A percentile compares a stretch with the other conserved stretches of the same genome.
Conservation (phyloP, 768 basidiomycete species). For the Calocybe gangraenosa region DNA sequence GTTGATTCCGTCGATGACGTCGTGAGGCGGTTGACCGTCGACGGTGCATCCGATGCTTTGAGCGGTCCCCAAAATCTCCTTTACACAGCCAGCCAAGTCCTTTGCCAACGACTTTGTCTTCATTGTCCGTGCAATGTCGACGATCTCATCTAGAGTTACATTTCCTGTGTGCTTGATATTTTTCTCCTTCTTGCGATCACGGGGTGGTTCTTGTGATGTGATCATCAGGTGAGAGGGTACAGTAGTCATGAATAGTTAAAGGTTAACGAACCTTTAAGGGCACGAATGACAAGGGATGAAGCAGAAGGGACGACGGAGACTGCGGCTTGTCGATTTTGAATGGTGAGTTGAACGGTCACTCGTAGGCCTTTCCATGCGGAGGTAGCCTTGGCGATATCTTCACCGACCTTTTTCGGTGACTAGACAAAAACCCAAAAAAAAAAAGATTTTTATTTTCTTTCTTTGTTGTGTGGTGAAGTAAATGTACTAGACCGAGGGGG, state of each 20-base stretch:
- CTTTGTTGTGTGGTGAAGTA: neutral
- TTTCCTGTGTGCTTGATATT: conserved; percentile 99
- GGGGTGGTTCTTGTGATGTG: conserved; percentile 81
- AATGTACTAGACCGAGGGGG: conserved; percentile 91
- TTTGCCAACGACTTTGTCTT: conserved; percentile 91
- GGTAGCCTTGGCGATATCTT: conserved; percentile 99
- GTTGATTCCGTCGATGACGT: conserved; percentile 85
- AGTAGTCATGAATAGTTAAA: conserved; percentile 1
- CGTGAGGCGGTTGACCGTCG: conserved; percentile 90
- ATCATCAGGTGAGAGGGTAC: neutral
- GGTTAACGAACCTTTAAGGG: conserved; percentile 85
- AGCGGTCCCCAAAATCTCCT: conserved; percentile 98
- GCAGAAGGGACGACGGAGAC: conserved; percentile 97
- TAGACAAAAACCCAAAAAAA: conserved; percentile 29
- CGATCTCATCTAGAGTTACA: conserved; percentile 88
- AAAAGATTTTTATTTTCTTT: too few species aligned
- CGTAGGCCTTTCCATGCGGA: conserved; percentile 99
- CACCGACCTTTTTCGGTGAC: conserved; percentile 99
- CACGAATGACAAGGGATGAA: conserved; percentile 94
- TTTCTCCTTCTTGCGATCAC: conserved; percentile 99
- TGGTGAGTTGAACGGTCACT: conserved; percentile 97
- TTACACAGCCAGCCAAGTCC: conserved; percentile 81
- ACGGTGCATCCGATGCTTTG: conserved; percentile 97
- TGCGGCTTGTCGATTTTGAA: conserved; percentile 99
- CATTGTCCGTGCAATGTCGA: conserved; percentile 96